Base-by-base conservation (phyloP, 805 yeast species). In the Komagataella phaffii region DNA sequence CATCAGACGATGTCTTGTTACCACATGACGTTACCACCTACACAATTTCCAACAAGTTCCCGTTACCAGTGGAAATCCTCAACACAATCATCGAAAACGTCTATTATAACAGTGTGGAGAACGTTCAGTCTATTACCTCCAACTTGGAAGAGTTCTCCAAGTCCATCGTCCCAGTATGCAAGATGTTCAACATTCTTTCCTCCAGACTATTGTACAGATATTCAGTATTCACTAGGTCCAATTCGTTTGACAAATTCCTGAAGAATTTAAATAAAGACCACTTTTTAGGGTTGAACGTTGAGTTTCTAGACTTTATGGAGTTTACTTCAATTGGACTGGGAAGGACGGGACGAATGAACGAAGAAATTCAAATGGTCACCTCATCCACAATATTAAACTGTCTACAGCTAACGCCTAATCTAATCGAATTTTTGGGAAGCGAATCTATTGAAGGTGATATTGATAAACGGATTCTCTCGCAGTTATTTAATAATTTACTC, bases 311-410 rank as follows among this genome's bases (percentile, higher is more conserved):
- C 68, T 90, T 89, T 59, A 85, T 86, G 60, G 91, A 86, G 58
- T 84, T 89, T 65, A 88, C 96, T 1, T 83, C 91, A 0, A 81
- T 90, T 49, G 96, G 96, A 0, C 72, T 89, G 49, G 96, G 96
- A 2, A 73, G 96, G 56, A 85, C 96, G 0, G 88, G 86, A 8
- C 76, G 83, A 58, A 89, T 89, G 96, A 90, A 86, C 67, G 83
- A 79, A 64, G 95, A 86, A 65, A 89, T 89, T 58, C 95, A 89
- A 65, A 86, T 87, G 86, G 88, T 89, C 45, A 89, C 96, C 0
- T 73, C 83, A 45, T 68, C 70, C 24, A 89, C 96, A 2, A 80
- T 89, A 21, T 64, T 77, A 48, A 71, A 77, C 19, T 86, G 88
- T 53, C 70, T 89, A 24, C 61, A 66, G 50, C 64, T 78, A 53